These are phyloP conservation scores for Phytopythium montanum DNA, from an alignment of 352 stramenopile genomes.

Conservation along the genomic window DNA sequence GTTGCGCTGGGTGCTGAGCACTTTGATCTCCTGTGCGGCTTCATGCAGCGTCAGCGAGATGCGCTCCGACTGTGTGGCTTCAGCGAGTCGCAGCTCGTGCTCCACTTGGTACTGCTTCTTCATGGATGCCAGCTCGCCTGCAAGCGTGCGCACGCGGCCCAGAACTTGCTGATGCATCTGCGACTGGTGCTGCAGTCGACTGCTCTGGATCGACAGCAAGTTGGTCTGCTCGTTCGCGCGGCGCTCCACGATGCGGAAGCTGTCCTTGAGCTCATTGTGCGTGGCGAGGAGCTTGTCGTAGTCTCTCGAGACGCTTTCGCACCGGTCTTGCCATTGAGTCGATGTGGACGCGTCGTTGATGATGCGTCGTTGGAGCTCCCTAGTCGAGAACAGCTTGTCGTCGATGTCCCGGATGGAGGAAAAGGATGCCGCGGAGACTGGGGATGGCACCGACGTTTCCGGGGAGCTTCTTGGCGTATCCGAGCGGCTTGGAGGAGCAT, in stretches of 20 bases:
- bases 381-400: constrained; percentile 1
- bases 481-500: neutral
- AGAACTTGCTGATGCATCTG: constrained; percentile 63
- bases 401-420: neutral
- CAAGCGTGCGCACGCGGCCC: constrained; percentile 38
- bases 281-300: constrained; percentile 22
- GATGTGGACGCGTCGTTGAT: constrained; percentile 11
- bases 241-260: constrained; percentile 49
- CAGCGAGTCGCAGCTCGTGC: constrained; percentile 40
- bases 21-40: constrained; percentile 44
- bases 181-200: constrained; percentile 40
- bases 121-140: constrained; percentile 33
- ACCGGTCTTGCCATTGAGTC: constrained; percentile 25
- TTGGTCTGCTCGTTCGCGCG: constrained; percentile 66
- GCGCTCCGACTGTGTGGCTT: constrained; percentile 52
- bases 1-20: constrained; percentile 42
- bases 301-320: constrained; percentile 19
- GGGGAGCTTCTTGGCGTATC: neutral
- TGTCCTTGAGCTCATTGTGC: constrained; percentile 37
- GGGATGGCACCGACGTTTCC: neutral
- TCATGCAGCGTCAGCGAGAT: constrained; percentile 48
- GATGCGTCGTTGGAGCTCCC: constrained; percentile 1
- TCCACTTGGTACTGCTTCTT: constrained; percentile 46
- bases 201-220: constrained; percentile 57
- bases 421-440: neutral